phyloP scores from a whole-genome alignment of 2,329 filamentous ascomycete species.

The Colletotrichum trifolii region DNA sequence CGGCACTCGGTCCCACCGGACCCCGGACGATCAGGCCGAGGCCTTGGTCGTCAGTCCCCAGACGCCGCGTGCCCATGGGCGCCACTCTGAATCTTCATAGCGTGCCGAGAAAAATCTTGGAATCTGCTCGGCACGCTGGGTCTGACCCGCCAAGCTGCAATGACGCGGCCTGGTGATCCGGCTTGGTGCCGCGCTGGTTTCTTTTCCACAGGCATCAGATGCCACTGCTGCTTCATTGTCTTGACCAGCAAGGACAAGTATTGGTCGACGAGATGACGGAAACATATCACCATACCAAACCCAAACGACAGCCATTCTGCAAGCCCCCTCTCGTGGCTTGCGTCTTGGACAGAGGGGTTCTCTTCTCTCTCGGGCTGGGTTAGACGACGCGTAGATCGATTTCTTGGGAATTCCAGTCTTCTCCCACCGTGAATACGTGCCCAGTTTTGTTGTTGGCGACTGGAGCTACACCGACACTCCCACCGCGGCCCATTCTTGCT shows the following conservation, averaged over 20 bases:
- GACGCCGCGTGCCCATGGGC: conserved; percentile 2
- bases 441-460: background rate
- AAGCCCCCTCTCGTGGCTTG: too few relatives aligned
- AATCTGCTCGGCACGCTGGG: conserved; percentile 25
- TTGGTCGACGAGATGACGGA: background rate
- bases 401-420: background rate
- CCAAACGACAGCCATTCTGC: too few relatives aligned
- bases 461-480: conserved; percentile 1
- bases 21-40: conserved; percentile 19
- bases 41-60: conserved; percentile 3
- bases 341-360: too few relatives aligned
- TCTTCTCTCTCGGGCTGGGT: background rate
- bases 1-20: conserved; percentile 1
- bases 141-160: conserved; percentile 31
- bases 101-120: conserved; percentile 27
- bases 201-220: background rate
- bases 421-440: conserved; percentile 12
- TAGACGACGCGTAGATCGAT: background rate
- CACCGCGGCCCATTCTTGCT: background rate
- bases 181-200: conserved; percentile 9
- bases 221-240: background rate
- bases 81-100: conserved; percentile 12
- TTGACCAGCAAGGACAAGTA: background rate
- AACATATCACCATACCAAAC: too few relatives aligned
- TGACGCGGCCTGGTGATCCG: conserved; percentile 30